Conservation (phyloP, 2,329 filamentous ascomycete species). For the Sarocladiaceae sp. region DNA sequence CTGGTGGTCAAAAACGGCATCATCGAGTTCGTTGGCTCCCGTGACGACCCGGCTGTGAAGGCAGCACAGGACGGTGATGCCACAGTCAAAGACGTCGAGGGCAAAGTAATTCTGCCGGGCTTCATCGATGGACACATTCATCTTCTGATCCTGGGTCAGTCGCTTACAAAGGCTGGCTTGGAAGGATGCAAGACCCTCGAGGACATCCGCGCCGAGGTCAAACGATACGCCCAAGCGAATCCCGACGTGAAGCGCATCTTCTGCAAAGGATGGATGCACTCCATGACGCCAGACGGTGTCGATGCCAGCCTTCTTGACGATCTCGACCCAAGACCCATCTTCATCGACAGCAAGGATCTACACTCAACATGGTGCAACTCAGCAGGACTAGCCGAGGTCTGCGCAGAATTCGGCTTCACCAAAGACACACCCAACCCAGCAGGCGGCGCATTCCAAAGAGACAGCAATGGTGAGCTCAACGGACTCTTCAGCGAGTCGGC, state of each 20-base stretch:
- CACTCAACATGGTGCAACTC: constrained; percentile 52
- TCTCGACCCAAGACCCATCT: constrained; percentile 47
- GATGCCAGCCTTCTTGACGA: constrained; percentile 40
- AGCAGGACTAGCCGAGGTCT: constrained; percentile 39
- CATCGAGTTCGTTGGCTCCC: constrained; percentile 27
- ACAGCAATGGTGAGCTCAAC: constrained; percentile 37
- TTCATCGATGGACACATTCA: constrained; percentile 55
- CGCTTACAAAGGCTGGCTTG: constrained; percentile 43
- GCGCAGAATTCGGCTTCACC: constrained; percentile 31
- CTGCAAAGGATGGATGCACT: constrained; percentile 51
- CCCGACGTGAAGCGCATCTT: constrained; percentile 42
- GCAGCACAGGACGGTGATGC: constrained; percentile 19
- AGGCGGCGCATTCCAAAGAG: constrained; percentile 47
- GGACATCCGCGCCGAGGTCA: constrained; percentile 43
- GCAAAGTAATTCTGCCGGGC: constrained; percentile 40
- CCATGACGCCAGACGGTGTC: constrained; percentile 38
- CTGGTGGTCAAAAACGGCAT: constrained; percentile 28
- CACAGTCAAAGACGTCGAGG: constrained; percentile 20
- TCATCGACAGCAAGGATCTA: constrained; percentile 50
- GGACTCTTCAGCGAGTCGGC: constrained; percentile 48
- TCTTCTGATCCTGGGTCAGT: constrained; percentile 46
- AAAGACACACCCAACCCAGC: constrained; percentile 37
- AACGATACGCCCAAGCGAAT: constrained; percentile 37
- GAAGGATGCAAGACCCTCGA: constrained; percentile 40
- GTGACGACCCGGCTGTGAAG: constrained; percentile 17